Base-by-base conservation (phyloP, 805 yeast species). In the Groenewaldozyma salmanticensis region DNA sequence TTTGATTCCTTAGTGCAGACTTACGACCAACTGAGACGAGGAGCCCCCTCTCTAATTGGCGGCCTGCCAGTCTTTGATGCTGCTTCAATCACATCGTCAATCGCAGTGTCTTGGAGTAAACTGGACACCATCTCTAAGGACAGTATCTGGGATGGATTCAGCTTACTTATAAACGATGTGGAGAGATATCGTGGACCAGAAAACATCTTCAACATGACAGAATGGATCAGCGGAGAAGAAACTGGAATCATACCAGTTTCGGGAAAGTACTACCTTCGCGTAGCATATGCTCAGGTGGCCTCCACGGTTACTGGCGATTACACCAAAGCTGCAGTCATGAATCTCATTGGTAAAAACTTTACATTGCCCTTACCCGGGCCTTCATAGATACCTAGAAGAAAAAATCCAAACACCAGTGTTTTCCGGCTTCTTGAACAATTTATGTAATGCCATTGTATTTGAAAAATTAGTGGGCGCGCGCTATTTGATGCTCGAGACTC, bases 1-100 rank as follows among this genome's bases (percentile, higher is more conserved):
- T 78, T 82, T 53, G 96, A 94, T 2, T 78, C 95, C 11, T 76
- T 90, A 42, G 77, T 83, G 1, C 96, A 90, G 54, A 84, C 95
- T 0, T 72, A 72, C 20, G 62, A 68, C 3, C 70, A 83, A 2
- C 58, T 88, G 34, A 58, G 76, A 42, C 67, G 96, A 49, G 81
- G 81, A 16, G 95, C 83, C 51, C 88, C 94, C 2, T 20, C 49
- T 5, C 35, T 44, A 4, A 22, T 34, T 35, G 45, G 53, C 1
- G 66, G 65, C 0, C 65, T 45, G n/a, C 49, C 52, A 4, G 18
- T 16, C 11, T 48, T 55, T 35, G 22, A 3, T 32, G 33, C 11
- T 16, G 21, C 32, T 20, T 20, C 18, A 24, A 27, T 33, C 27
- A 43, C 29, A 4, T 32, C 35, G 15, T 33, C 36, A 18, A 22